Evolutionary conservation across 2,329 filamentous ascomycete species (phyloP).

Genomic region (Apiospora sp.): DNA sequence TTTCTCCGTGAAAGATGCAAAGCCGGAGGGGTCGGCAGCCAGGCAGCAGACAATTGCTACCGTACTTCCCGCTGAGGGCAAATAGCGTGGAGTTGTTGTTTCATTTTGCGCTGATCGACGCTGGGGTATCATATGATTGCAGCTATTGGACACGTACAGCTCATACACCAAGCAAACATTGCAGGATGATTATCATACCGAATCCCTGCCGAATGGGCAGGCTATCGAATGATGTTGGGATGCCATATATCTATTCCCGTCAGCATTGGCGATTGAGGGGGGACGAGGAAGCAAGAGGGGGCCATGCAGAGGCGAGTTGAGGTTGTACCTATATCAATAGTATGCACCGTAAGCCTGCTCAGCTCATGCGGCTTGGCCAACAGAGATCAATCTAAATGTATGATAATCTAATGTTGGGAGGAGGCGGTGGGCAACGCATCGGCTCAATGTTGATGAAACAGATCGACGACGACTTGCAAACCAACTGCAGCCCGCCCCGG

Average conservation of each 20-base stretch:
- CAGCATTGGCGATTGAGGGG: conserved; percentile 13
- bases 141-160: neutral
- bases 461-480: conserved; percentile 21
- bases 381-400: conserved; percentile 3
- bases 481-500: neutral
- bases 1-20: conserved; percentile 14
- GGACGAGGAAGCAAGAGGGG: neutral
- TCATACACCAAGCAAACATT: conserved; percentile 15
- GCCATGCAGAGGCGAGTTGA: neutral
- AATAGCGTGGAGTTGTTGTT: conserved; percentile 9
- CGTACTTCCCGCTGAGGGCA: neutral
- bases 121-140: conserved; percentile 11
- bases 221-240: conserved; percentile 16
- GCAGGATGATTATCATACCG: neutral
- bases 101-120: conserved; percentile 20
- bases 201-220: conserved; percentile 1
- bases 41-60: neutral
- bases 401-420: conserved; percentile 18
- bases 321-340: conserved; percentile 17
- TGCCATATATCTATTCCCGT: conserved; percentile 15
- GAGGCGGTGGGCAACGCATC: neutral
- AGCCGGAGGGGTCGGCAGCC: conserved; percentile 1
- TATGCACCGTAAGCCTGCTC: neutral
- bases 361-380: neutral
- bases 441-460: conserved; percentile 22